Base-by-base conservation (phyloP, 257 asterid species). In the Schizonepeta tenuifolia region DNA sequence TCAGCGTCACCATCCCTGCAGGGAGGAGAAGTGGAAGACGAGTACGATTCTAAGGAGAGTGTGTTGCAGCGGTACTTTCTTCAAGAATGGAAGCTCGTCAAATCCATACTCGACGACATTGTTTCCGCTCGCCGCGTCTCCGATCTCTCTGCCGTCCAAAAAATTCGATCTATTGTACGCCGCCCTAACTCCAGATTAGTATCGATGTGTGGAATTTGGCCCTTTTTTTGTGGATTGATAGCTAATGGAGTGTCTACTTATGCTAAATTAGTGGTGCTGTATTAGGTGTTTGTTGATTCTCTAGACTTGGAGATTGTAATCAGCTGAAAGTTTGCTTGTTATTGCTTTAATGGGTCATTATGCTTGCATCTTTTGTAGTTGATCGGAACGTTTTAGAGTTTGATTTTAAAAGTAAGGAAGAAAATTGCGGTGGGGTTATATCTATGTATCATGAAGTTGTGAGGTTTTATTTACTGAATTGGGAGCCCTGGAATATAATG, bases 1-100 rank as follows among this genome's bases (percentile, higher is more conserved):
- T 59, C 69, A 46, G 55, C 46, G 17, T 72, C 54, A 35, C 65
- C 66, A 49, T 26, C 79, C 21, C 55, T 41, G 77, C 78, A 15
- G 47, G 80, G 12, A 36, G 88, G 75, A 36, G 86, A 68, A 55
- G 92, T 83, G 70, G 96, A 90, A 71, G 96, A 91, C 18, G 97
- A 89, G 85, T 90, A 82, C 80, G 99, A 88, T 56, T 87, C 98
- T 2, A 88, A 91, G 72, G 96, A 94, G 78, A 64, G 75, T 64
- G 89, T 88, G 64, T 63, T 91, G 71, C 97, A 86, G 81, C 81
- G 93, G 38, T 91, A 87, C 87, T 94, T 94, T 50, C 95, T 94
- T 43, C 97, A 83, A 49, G 99, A 94, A 80, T 94, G 99, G 99
- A 86, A 84, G 75, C 86, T 82, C 81, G 93, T 94, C 76, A 90